Evolutionary conservation across 257 asterid genomes (phyloP), one percentile per base, ranked within the genome.

Genomic region (Hygrophila difformis): DNA sequence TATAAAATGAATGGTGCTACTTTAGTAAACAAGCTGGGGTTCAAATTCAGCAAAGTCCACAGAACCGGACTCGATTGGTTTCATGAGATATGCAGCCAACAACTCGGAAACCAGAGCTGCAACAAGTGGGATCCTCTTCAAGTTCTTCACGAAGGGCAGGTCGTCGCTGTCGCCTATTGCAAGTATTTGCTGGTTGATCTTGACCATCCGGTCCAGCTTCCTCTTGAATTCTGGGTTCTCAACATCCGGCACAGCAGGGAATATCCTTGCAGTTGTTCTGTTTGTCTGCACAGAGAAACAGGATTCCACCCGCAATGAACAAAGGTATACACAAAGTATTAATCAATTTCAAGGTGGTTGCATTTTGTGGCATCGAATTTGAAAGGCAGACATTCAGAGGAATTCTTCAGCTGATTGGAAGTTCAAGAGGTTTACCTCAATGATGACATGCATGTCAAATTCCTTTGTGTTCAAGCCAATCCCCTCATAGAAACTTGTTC

Each of bases 381-480:
- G n/a, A n/a, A n/a, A n/a, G n/a, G n/a, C n/a, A n/a, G n/a, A n/a
- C n/a, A n/a, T n/a, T n/a, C n/a, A n/a, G n/a, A n/a, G n/a, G n/a
- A n/a, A n/a, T n/a, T n/a, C n/a, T n/a, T n/a, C n/a, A n/a, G n/a
- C n/a, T n/a, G n/a, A n/a, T n/a, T n/a, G n/a, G n/a, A n/a, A n/a
- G n/a, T n/a, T n/a, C n/a, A n/a, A n/a, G n/a, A 43, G 12, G 36
- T 47, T 49, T 52, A 80, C 98, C 96, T 91, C 98, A 42, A 91
- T 91, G 74, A 91, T 82, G 59, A 91, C 98, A 58, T 91, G 98
- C 96, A 86, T 86, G 71, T 91, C 96, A 18, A 91, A 91, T 47
- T 77, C 93, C 65, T 91, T 91, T 1, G 98, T 86, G 65, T 91
- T 33, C 8, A 91, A 93, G 12, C 96, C 99, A 46, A 91, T 80